Evolutionary conservation across 257 asterid species (phyloP).

Genomic region (Hygrophila difformis): DNA sequence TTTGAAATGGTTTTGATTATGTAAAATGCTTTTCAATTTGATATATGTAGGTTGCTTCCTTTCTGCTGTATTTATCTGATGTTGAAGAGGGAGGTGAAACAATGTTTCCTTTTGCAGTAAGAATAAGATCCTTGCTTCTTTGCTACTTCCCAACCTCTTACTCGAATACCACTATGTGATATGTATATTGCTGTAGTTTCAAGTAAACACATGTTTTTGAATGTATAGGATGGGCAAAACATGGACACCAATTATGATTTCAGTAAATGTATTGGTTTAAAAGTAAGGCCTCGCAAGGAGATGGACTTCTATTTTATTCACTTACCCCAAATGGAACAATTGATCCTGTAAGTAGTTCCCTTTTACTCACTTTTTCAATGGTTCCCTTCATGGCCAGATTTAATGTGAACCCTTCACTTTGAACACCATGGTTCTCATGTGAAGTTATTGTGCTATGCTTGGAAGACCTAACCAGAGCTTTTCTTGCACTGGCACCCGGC

Average conservation of each 20-base stretch:
- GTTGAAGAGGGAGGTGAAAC: slow-evolving; percentile 99
- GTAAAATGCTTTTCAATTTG: slow-evolving; percentile 10
- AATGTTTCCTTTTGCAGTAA: slow-evolving; percentile 91
- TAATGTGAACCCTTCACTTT: too few relatives aligned
- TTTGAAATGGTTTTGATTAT: slow-evolving; percentile 9
- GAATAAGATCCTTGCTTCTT: neutral
- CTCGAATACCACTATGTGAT: neutral
- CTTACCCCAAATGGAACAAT: slow-evolving; percentile 74
- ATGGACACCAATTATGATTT: slow-evolving; percentile 60
- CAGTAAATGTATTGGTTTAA: slow-evolving; percentile 61
- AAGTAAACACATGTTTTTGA: slow-evolving; percentile 12
- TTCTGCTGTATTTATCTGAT: slow-evolving; percentile 79
- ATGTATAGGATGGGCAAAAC: slow-evolving; percentile 61
- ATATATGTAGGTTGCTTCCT: slow-evolving; percentile 70
- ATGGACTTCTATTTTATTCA: slow-evolving; percentile 90
- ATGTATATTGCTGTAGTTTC: slow-evolving; percentile 6
- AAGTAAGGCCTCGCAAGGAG: slow-evolving; percentile 90
- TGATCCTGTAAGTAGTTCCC: slow-evolving; percentile 57
- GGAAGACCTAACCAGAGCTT: too few relatives aligned
- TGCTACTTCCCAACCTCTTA: slow-evolving; percentile 4
- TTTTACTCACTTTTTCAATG: neutral
- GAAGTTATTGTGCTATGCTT: too few relatives aligned
- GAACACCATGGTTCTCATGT: too few relatives aligned
- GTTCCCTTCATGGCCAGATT: too few relatives aligned
- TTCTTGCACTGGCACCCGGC: neutral